Base-by-base conservation (phyloP, 768 basidiomycete species). In the Boletus insuetus region DNA sequence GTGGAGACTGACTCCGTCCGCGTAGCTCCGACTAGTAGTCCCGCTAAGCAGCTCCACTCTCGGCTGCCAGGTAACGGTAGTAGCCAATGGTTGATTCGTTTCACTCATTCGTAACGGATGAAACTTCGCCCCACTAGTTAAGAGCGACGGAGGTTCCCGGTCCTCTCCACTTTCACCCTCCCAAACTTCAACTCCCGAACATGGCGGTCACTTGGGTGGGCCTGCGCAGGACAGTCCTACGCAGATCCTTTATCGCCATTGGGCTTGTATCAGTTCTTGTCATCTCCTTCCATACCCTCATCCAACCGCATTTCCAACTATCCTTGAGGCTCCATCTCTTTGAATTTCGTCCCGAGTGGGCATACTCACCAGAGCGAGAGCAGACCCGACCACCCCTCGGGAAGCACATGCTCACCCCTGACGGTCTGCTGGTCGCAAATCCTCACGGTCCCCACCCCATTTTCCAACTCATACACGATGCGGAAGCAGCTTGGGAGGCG, bases 381-480 rank as follows among this genome's bases (percentile, higher is more conserved):
- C 24, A 13, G 12, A 26, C 1, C 4, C 1, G 24, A 14, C 37
- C 48, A 10, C 3, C 35, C 14, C 54, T 64, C 1, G 58, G 43
- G 10, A 16, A 42, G 12, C 74, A 75, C 41, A 56, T 50, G 1
- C 51, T 63, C 31, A 53, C 62, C 4, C 6, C 53, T 0, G 64
- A 71, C 19, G 76, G 76, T 1, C 54, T 74, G 17, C 62, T 76
- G 9, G 44, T 67, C n/a, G 70, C 70, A 53, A 71, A 76, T 46
- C 65, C 67, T 1, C 32, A 66, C 4, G 72, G 70, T 1, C 60
- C 68, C 2, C 78, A 81, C 58, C 79, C 79, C 2, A 75, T 81
- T 19, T 71, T 72, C 43, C 73, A 74, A 39, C 64, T 81, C 26
- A 75, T 79, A 16, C 57, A 54, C 26, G 58, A 68, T 17, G 75